Percentiles rank a stretch among this genome's conserved stretches.
Evolutionary conservation across 2,329 filamentous ascomycete genomes (phyloP).

Genomic region (Diaporthe nobilis): DNA sequence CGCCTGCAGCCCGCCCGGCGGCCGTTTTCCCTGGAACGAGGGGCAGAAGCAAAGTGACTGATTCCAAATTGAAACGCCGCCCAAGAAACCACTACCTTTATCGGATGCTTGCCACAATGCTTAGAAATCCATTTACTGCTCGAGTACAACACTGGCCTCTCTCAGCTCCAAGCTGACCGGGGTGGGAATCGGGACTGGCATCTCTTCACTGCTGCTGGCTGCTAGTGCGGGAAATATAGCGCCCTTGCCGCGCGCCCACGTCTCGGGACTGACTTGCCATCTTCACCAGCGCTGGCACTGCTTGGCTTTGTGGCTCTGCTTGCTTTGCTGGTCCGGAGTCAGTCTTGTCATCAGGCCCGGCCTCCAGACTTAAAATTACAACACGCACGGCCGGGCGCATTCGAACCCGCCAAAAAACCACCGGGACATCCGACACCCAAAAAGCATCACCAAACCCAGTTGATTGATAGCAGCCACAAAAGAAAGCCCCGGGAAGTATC

Average conservation of each 20-base stretch:
- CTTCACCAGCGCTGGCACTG: neutral
- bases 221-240: conserved; percentile 21
- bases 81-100: neutral
- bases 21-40: neutral
- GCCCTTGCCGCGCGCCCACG: conserved; percentile 9
- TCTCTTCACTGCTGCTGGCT: neutral
- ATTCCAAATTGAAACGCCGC: conserved; percentile 21
- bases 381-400: neutral
- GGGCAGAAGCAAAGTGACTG: neutral
- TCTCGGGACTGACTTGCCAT: neutral
- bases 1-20: conserved; percentile 8
- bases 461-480: neutral
- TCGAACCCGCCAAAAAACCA: neutral
- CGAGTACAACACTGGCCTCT: neutral
- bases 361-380: neutral
- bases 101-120: neutral
- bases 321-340: conserved; percentile 8
- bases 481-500: neutral
- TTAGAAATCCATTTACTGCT: conserved; percentile 26
- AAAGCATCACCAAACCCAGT: conserved; percentile 13
- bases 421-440: conserved; percentile 4
- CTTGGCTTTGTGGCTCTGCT: neutral
- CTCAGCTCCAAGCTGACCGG: neutral
- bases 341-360: neutral
- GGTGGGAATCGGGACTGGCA: neutral